Evolutionary conservation across 768 basidiomycete species (phyloP), one percentile per base, ranked within the genome.

Genomic region (Grammothele lineata): DNA sequence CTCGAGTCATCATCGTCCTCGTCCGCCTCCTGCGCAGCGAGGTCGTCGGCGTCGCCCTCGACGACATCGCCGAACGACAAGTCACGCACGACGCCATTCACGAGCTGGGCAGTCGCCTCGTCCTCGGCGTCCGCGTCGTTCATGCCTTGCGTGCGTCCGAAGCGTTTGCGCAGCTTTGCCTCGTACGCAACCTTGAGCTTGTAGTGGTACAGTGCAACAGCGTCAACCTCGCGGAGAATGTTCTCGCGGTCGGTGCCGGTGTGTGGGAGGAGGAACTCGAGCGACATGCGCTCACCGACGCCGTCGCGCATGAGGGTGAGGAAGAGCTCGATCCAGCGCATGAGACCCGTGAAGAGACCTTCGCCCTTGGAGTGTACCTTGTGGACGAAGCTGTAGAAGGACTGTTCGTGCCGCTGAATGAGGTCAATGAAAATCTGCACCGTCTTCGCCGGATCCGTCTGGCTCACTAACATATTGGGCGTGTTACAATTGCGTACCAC

Each of bases 311-410:
- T 80, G 44, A 88, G 78, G 21, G 87, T 87, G 49, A 98, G 75
- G 71, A 98, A 98, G 27, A 90, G 79, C 66, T 98, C 94, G 64
- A 96, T 87, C 96, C 96, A 99, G 32, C 75, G 78, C 92, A 97
- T 97, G 47, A 99, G 81, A 58, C 77, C 81, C 59, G 93, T 87
- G 64, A 99, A 99, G 11, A 99, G 76, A 18, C 85, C 87, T 60
- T 93, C 87, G 27, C 96, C 96, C 63, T 97, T 97, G 37, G 92
- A 85, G 61, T 99, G 96, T 2, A 99, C 96, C 57, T 95, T 96
- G 78, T 99, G 92, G 22, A 99, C 94, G 62, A 99, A 99, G 48
- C 76, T 75, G 72, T 99, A 99, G 71, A 98, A 98, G 0, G 92
- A 70, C 60, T 94, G 91, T 58, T 98, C 93, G 65, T 99, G 96